phyloP scores from a whole-genome alignment of 169 alveolate species.

The Cryptosporidium tyzzeri region DNA sequence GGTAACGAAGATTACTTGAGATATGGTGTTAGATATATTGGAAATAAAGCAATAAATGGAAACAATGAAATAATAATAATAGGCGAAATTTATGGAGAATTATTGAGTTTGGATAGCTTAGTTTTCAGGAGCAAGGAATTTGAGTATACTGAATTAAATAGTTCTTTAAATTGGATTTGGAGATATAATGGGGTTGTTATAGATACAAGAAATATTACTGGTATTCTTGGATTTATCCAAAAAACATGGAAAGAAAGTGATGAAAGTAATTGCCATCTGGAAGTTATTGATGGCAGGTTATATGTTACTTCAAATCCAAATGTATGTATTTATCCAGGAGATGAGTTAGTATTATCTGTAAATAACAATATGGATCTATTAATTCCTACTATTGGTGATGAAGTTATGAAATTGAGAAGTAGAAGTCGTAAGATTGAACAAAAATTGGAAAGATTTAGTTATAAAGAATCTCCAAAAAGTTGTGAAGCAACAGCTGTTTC shows the following conservation, averaged over 20 bases:
- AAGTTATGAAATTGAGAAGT: conserved; percentile 50
- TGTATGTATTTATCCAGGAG: conserved; percentile 66
- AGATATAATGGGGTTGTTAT: conserved; percentile 36
- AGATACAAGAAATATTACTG: conserved; percentile 64
- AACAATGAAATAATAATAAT: conserved; percentile 45
- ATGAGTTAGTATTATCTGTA: conserved; percentile 61
- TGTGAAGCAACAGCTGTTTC: conserved; percentile 30
- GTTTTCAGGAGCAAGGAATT: conserved; percentile 28
- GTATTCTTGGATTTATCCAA: conserved; percentile 68
- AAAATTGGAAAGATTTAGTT: conserved; percentile 22
- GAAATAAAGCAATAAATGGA: conserved; percentile 34
- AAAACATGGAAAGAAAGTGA: conserved; percentile 73
- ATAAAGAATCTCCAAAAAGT: conserved; percentile 62
- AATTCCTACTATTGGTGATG: conserved; percentile 66
- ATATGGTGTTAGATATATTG: conserved; percentile 71
- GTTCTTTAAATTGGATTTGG: conserved; percentile 75
- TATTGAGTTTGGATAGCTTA: conserved; percentile 40
- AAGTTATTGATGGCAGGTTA: conserved; percentile 59
- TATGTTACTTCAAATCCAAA: conserved; percentile 38
- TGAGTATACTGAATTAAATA: conserved; percentile 56
- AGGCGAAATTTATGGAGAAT: conserved; percentile 64
- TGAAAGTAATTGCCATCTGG: conserved; percentile 68
- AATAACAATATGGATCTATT: conserved; percentile 58
- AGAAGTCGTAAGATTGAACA: conserved; percentile 27
- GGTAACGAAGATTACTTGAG: conserved; percentile 62